phyloP scores from a whole-genome alignment of 2,329 filamentous ascomycete species.

The Fusarium cicatricum region DNA sequence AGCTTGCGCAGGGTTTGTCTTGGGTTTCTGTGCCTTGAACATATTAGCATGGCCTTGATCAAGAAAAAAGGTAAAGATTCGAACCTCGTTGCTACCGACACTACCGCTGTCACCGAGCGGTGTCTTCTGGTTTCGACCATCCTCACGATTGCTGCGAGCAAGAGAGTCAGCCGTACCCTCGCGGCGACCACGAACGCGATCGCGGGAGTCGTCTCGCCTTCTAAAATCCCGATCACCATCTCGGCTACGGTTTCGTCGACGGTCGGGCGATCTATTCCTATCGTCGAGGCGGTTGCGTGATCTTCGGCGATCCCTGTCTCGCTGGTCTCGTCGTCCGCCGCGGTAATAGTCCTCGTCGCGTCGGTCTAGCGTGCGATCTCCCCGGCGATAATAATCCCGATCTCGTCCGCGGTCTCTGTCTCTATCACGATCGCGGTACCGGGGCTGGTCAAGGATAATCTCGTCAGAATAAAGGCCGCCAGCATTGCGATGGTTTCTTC shows the following conservation, averaged over 20 bases:
- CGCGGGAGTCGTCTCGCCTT: conserved; percentile 78
- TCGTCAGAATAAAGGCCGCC: conserved; percentile 51
- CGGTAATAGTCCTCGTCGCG: conserved; percentile 72
- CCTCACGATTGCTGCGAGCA: conserved; percentile 71
- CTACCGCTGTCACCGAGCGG: conserved; percentile 58
- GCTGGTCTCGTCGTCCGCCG: conserved; percentile 64
- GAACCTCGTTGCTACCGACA: conserved; percentile 64
- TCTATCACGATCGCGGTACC: conserved; percentile 58
- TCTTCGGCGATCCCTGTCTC: conserved; percentile 67
- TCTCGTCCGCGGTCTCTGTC: conserved; percentile 62
- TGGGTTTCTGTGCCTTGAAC: conserved; percentile 60
- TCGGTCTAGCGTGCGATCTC: conserved; percentile 75
- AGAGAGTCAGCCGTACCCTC: conserved; percentile 77
- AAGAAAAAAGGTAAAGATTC: conserved; percentile 40
- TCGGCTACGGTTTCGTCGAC: conserved; percentile 69
- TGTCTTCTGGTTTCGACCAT: conserved; percentile 64
- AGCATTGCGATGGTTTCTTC: conserved; percentile 42
- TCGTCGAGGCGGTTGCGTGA: conserved; percentile 68
- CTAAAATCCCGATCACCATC: conserved; percentile 71
- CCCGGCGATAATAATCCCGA: conserved; percentile 67
- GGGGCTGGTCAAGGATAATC: conserved; percentile 55
- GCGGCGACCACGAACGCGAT: conserved; percentile 68
- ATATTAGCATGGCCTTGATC: conserved; percentile 35
- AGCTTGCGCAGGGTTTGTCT: conserved; percentile 59
- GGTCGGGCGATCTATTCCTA: conserved; percentile 65